Percentiles rank a stretch among this genome's conserved stretches.
Evolutionary conservation across 805 yeast genomes (phyloP).

Genomic region (Zygoascus flipseniorum): DNA sequence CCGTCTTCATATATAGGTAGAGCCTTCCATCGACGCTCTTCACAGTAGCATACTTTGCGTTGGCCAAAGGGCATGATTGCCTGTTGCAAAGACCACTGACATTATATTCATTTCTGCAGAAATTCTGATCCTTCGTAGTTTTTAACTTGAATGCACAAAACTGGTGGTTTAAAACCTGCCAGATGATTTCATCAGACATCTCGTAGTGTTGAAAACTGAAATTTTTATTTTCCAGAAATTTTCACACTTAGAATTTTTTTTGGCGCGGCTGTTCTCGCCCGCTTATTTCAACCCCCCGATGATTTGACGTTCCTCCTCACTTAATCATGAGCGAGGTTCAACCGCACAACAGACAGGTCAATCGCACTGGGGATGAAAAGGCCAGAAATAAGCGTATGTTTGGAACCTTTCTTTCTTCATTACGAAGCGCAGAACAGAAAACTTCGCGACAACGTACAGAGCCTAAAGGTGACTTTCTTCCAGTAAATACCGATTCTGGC

Average conservation of each 20-base stretch:
- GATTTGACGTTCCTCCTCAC: not conserved
- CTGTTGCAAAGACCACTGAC: conserved; percentile 91
- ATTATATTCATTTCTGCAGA: conserved; percentile 93
- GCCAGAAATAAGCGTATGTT: conserved; percentile 11
- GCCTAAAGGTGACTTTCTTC: not conserved
- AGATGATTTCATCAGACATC: conserved; percentile 47
- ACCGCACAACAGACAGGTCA: not conserved
- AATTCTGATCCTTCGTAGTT: conserved; percentile 81
- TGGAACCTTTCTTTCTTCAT: conserved; percentile 13
- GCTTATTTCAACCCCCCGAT: not conserved
- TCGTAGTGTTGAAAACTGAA: not conserved
- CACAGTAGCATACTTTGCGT: conserved; percentile 32
- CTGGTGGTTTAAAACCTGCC: conserved; percentile 95
- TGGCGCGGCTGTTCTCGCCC: not conserved
- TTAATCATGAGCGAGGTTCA: not conserved
- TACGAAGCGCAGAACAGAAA: conserved; percentile 2
- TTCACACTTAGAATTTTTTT: not conserved
- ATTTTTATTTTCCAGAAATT: not conserved
- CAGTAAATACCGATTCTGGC: not conserved
- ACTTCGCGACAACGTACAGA: not conserved
- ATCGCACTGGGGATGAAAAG: not conserved
- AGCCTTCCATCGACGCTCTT: conserved; percentile 28
- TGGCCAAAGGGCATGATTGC: conserved; percentile 94
- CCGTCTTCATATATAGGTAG: conserved; percentile 79
- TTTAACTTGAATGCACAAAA: conserved; percentile 92